Evolutionary conservation across 305 asterid species (phyloP).

Genomic region (Galium porrigens): DNA sequence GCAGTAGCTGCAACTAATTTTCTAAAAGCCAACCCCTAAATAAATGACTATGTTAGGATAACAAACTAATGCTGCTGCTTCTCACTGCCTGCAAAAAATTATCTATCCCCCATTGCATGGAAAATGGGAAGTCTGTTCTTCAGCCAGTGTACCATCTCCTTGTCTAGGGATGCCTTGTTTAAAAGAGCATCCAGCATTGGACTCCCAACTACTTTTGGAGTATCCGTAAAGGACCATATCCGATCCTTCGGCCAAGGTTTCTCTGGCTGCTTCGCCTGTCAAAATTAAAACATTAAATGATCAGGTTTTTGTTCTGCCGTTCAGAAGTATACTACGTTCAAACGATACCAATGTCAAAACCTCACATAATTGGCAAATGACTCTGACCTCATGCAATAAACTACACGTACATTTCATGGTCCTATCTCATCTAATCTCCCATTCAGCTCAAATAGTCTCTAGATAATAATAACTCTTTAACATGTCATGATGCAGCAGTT

Average conservation of each 20-base stretch:
- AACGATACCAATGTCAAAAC: not conserved
- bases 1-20: constrained; percentile 12
- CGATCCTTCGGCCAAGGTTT: constrained; percentile 85
- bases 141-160: constrained; percentile 79
- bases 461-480: not conserved
- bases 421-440: not conserved
- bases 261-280: constrained; percentile 81
- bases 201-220: constrained; percentile 52
- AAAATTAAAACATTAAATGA: not conserved
- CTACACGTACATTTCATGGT: not conserved
- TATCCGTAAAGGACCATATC: constrained; percentile 76
- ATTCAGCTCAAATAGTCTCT: not conserved
- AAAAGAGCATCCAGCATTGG: constrained; percentile 80
- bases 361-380: not conserved
- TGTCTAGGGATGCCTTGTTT: constrained; percentile 41
- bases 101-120: constrained; percentile 85
- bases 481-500: not conserved
- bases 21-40: constrained; percentile 12
- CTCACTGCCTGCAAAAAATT: constrained; percentile 42
- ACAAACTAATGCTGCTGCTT: constrained; percentile 16
- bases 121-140: constrained; percentile 60
- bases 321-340: not conserved
- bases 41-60: constrained; percentile 7
- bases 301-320: not conserved
- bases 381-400: not conserved